A percentile compares a stretch with the other conserved stretches of the same genome.
phyloP scores from a whole-genome alignment of 768 basidiomycete genomes.

The Inosperma sp. region DNA sequence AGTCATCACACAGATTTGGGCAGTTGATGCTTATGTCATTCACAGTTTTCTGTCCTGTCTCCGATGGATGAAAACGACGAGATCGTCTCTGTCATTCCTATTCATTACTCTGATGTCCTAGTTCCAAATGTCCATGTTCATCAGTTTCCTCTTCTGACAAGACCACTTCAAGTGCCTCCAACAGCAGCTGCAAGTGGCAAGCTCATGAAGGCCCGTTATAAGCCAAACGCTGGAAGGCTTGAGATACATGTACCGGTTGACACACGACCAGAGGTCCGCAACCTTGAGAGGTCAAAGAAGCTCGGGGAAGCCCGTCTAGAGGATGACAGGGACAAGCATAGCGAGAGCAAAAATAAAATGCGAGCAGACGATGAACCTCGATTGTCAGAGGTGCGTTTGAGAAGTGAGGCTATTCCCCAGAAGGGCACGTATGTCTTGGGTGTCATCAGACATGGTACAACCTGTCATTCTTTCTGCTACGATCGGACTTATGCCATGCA shows the following conservation, averaged over 20 bases:
- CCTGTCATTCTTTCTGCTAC: slow-evolving; percentile 4
- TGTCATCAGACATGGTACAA: slow-evolving; percentile 63
- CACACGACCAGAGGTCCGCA: slow-evolving; percentile 77
- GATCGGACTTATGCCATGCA: slow-evolving; percentile 12
- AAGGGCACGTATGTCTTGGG: slow-evolving; percentile 72
- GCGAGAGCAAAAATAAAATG: slow-evolving; percentile 43
- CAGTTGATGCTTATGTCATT: slow-evolving; percentile 2
- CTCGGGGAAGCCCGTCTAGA: slow-evolving; percentile 62
- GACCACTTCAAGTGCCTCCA: slow-evolving; percentile 73
- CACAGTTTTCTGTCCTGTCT: slow-evolving; percentile 1
- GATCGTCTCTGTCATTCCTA: slow-evolving; percentile 62
- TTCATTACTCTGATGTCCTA: slow-evolving; percentile 63
- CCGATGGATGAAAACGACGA: slow-evolving; percentile 47
- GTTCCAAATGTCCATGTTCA: slow-evolving; percentile 67
- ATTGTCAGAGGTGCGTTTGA: slow-evolving; percentile 64
- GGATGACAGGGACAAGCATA: slow-evolving; percentile 77
- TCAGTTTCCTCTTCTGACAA: slow-evolving; percentile 73
- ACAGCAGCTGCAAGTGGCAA: slow-evolving; percentile 71
- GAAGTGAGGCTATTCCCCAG: slow-evolving; percentile 66
- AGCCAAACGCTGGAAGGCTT: slow-evolving; percentile 54
- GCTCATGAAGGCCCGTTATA: slow-evolving; percentile 68
- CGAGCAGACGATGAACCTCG: slow-evolving; percentile 54
- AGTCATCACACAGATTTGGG: background rate
- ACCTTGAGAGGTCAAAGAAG: slow-evolving; percentile 60
- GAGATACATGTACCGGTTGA: slow-evolving; percentile 85